phyloP scores from a whole-genome alignment of 1,284 basidiomycete genomes.

The Ceratobasidium sp. region DNA sequence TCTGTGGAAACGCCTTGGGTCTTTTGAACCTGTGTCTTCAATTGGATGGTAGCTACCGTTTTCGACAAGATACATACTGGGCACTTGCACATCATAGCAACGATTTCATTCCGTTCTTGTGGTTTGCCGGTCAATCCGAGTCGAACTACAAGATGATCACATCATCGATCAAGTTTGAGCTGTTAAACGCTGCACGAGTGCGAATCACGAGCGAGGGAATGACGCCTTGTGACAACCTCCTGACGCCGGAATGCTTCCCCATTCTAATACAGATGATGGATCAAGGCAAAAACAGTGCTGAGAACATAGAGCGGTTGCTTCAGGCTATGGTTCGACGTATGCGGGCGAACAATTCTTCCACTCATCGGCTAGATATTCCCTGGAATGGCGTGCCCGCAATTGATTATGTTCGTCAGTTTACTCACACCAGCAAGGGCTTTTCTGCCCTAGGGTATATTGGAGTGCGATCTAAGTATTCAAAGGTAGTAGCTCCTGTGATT shows the following conservation, averaged over 20 bases:
- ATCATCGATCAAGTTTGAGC: not conserved
- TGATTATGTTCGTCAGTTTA: not conserved
- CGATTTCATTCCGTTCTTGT: not conserved
- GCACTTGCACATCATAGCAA: not conserved
- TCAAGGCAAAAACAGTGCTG: not conserved
- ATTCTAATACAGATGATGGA: slow-evolving; percentile 22
- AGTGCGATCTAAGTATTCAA: not conserved
- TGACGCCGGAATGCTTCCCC: not conserved
- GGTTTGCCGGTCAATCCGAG: not conserved
- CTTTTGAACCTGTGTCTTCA: not conserved
- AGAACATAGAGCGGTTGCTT: not conserved
- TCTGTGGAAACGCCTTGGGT: not conserved
- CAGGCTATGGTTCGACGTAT: not conserved
- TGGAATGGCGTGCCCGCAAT: slow-evolving; percentile 20
- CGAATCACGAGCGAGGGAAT: too few relatives aligned
- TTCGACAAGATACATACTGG: not conserved
- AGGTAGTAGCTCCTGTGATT: not conserved
- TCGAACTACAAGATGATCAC: not conserved
- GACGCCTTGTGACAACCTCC: not conserved
- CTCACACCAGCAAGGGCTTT: not conserved
- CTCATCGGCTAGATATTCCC: not conserved
- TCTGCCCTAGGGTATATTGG: not conserved
- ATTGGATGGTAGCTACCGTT: not conserved
- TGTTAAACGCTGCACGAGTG: not conserved
- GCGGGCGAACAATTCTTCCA: not conserved